A percentile compares a stretch with the other conserved stretches of the same genome.
Evolutionary conservation across 371 early-diverging fungal species (phyloP).

Genomic region (Syncephalastrum monosporum): DNA sequence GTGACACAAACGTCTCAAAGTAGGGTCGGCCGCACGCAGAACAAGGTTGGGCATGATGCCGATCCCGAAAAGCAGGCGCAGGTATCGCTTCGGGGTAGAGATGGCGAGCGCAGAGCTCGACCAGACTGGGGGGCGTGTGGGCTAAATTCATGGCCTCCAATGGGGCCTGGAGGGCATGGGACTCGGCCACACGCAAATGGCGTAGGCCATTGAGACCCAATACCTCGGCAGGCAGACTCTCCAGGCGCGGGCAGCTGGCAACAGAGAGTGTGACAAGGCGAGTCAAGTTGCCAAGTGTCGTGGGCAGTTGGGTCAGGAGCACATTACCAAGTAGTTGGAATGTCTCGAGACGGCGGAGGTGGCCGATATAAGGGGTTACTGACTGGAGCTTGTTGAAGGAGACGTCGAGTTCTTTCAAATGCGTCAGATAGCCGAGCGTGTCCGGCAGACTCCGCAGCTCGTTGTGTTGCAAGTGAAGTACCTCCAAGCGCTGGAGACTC

Average conservation of each 20-base stretch:
- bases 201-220: slow-evolving; percentile 65
- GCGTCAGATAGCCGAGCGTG: slow-evolving; percentile 64
- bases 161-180: slow-evolving; percentile 36
- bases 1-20: slow-evolving; percentile 62
- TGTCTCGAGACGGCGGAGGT: slow-evolving; percentile 36
- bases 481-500: slow-evolving; percentile 47
- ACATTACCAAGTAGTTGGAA: slow-evolving; percentile 58
- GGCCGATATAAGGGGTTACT: slow-evolving; percentile 64
- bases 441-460: slow-evolving; percentile 49
- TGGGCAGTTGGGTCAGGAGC: slow-evolving; percentile 54
- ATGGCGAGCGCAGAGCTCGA: slow-evolving; percentile 75
- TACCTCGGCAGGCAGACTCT: slow-evolving; percentile 72
- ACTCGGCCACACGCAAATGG: slow-evolving; percentile 55
- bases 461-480: slow-evolving; percentile 43
- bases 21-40: slow-evolving; percentile 86
- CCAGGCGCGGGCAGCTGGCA: slow-evolving; percentile 60
- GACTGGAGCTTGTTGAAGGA: slow-evolving; percentile 62
- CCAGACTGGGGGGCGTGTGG: slow-evolving; percentile 53
- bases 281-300: slow-evolving; percentile 45
- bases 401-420: slow-evolving; percentile 67
- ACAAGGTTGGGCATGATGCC: slow-evolving; percentile 68
- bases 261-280: slow-evolving; percentile 62
- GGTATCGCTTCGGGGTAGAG: slow-evolving; percentile 19
- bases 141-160: slow-evolving; percentile 5
- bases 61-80: slow-evolving; percentile 52